Conservation (phyloP, 2,329 filamentous ascomycete species). For the Fusarium sp. region DNA sequence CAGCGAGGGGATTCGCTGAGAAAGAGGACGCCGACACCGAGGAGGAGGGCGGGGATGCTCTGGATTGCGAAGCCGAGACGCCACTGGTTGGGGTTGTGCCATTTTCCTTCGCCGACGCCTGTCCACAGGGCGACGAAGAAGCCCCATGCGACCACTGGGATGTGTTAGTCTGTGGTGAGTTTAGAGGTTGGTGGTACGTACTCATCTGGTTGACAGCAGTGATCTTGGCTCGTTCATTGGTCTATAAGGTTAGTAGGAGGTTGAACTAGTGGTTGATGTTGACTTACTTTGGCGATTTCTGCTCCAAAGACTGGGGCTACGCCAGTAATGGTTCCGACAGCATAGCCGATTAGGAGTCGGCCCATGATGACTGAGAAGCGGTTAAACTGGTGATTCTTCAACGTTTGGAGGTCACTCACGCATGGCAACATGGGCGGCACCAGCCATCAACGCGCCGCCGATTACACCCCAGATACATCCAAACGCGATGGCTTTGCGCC, state of each 20-base stretch:
- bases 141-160: slow-evolving; percentile 58
- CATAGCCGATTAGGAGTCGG: slow-evolving; percentile 56
- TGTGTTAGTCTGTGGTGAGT: background rate
- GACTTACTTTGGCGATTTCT: slow-evolving; percentile 57
- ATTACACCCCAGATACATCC: slow-evolving; percentile 59
- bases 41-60: slow-evolving; percentile 53
- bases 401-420: slow-evolving; percentile 42
- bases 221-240: slow-evolving; percentile 57
- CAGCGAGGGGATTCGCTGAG: slow-evolving; percentile 56
- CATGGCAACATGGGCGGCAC: slow-evolving; percentile 59
- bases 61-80: slow-evolving; percentile 57
- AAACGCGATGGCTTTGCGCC: slow-evolving; percentile 58
- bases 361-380: slow-evolving; percentile 54
- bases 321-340: slow-evolving; percentile 59
- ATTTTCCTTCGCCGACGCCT: slow-evolving; percentile 57
- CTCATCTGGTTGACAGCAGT: slow-evolving; percentile 61
- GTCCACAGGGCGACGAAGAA: slow-evolving; percentile 60
- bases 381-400: fast-evolving
- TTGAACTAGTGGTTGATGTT: background rate
- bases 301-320: slow-evolving; percentile 59
- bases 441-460: slow-evolving; percentile 59
- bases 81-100: slow-evolving; percentile 58
- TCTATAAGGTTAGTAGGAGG: slow-evolving; percentile 33
- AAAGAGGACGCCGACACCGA: slow-evolving; percentile 55
- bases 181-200: slow-evolving; percentile 26